Percentiles rank a stretch among this genome's conserved stretches.
These are phyloP conservation scores for Quercus parvula DNA, from an alignment of 306 rosid species.

Conservation along the genomic window DNA sequence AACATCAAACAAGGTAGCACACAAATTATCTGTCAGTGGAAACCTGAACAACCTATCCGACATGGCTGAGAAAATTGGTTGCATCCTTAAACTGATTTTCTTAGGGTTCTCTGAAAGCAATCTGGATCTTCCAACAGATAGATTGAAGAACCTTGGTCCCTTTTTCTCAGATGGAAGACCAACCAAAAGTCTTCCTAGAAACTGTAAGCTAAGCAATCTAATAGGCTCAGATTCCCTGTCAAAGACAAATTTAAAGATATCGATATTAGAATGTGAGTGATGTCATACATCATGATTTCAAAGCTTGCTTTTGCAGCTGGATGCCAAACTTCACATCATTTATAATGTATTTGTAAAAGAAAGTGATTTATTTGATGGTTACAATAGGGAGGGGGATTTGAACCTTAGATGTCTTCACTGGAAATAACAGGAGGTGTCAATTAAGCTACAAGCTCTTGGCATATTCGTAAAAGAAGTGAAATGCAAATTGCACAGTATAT, in stretches of 20 bases:
- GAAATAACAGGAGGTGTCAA: no score
- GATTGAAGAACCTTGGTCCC: constrained; percentile 84
- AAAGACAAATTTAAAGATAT: constrained; percentile 15
- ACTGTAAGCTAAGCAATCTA: constrained; percentile 90
- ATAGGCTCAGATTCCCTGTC: constrained; percentile 81
- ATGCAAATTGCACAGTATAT: background rate
- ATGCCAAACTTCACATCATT: background rate
- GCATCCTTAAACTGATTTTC: constrained; percentile 57
- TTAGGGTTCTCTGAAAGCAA: constrained; percentile 55
- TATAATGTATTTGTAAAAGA: background rate
- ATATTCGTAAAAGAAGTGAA: no score
- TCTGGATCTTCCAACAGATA: constrained; percentile 68
- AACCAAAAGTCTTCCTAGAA: constrained; percentile 90
- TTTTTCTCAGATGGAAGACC: constrained; percentile 91
- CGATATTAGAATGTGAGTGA: constrained; percentile 14
- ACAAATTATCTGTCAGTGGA: constrained; percentile 79
- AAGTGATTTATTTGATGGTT: background rate
- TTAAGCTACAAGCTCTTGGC: no score
- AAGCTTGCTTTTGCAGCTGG: constrained; percentile 6
- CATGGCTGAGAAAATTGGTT: constrained; percentile 73
- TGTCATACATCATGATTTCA: constrained; percentile 3
- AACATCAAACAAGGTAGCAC: constrained; percentile 93
- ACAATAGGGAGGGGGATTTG: no score
- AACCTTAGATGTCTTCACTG: no score
- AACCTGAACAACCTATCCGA: constrained; percentile 87